These are phyloP conservation scores for Suillus weaverae DNA, from an alignment of 768 basidiomycete genomes.

Conservation along the genomic window DNA sequence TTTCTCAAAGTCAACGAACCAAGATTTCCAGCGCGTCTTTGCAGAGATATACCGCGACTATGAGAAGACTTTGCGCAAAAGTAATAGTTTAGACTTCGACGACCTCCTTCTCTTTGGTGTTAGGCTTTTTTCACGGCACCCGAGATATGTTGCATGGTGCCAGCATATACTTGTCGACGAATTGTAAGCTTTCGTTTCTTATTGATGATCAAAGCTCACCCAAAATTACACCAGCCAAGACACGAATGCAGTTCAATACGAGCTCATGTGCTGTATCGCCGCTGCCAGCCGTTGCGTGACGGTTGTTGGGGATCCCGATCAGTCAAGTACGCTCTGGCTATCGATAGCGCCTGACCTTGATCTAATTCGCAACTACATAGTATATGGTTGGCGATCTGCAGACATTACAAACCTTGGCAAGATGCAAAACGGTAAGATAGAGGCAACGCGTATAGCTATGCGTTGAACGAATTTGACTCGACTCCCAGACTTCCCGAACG, in stretches of 20 bases:
- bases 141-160: slow-evolving; percentile 56
- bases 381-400: slow-evolving; percentile 87
- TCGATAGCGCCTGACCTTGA: neutral
- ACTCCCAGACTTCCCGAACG: slow-evolving; percentile 59
- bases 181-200: neutral
- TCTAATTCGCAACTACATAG: slow-evolving; percentile 30
- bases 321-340: slow-evolving; percentile 57
- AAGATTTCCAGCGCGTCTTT: slow-evolving; percentile 41
- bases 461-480: neutral
- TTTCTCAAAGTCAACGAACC: neutral
- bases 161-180: slow-evolving; percentile 68
- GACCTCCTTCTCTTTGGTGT: slow-evolving; percentile 77
- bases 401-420: slow-evolving; percentile 72
- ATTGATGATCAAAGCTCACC: neutral
- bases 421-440: slow-evolving; percentile 59
- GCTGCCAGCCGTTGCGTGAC: slow-evolving; percentile 55
- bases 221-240: slow-evolving; percentile 52
- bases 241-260: slow-evolving; percentile 80
- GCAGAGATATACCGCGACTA: slow-evolving; percentile 66
- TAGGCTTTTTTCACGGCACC: slow-evolving; percentile 54
- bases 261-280: slow-evolving; percentile 72
- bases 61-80: slow-evolving; percentile 54
- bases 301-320: slow-evolving; percentile 90
- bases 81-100: slow-evolving; percentile 85
- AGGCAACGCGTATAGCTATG: neutral